Base-by-base conservation (phyloP, 2,329 filamentous ascomycete species). In the Diaporthe vexans region DNA sequence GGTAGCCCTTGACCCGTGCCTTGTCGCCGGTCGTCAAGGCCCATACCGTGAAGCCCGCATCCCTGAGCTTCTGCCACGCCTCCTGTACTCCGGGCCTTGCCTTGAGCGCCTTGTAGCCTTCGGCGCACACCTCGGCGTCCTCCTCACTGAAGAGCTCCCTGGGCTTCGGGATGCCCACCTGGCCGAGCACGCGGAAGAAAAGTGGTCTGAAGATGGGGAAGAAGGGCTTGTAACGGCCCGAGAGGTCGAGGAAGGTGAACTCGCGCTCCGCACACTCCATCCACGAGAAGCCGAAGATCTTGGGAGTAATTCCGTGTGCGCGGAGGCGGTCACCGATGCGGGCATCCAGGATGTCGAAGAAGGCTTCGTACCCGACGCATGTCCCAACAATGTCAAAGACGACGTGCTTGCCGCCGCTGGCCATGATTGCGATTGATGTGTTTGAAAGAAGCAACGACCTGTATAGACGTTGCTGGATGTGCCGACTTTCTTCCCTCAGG, bases 351-450 rank as follows among this genome's bases (percentile, higher is more conserved):
- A 81, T 80, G 15, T 82, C 79, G 75, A 83, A 84, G 77, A 85
- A 85, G 65, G 82, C 82, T 21, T 86, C 82, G 79, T 86, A 88
- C 26, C 82, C 85, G 54, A 88, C 85, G 72, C 83, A 83, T n/a
- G 87, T 89, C 63, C 87, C 87, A 58, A 90, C 88, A 2, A 90
- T 84, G 78, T 88, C 86, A 76, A 88, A 88, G 40, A 88, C 85
- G 73, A 87, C 82, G 75, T 88, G 83, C 71, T 87, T 87, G 17
- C 75, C 70, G 15, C 71, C 71, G 26, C 73, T 70, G 15, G 69
- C 74, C 74, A 76, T 76, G 21, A 15, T 26, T 56, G 37, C 10
- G 29, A 26, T 10, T 56, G 26, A 1, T 4, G 4, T 21, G 21
- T 68, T 29, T 11, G 15, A 33, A 33, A 15, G 21, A 11, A 29